Conservation (phyloP, 225 moss, liverwort and hornwort species). For the Pleurozium schreberi region DNA sequence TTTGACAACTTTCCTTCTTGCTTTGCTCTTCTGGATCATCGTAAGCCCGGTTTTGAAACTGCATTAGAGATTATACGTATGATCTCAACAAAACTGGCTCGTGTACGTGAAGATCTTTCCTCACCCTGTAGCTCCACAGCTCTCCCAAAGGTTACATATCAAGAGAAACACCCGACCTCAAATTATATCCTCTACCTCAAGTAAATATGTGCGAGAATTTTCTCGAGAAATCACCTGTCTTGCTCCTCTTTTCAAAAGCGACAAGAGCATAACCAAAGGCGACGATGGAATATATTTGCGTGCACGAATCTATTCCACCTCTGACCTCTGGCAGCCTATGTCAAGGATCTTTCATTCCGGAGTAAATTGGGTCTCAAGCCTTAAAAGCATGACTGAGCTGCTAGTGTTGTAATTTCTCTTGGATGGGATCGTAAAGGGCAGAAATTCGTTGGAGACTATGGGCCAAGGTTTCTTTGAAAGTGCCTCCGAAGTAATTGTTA, state of each 20-base stretch:
- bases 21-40: neutral
- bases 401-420: neutral
- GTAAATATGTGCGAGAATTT: neutral
- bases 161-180: neutral
- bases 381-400: neutral
- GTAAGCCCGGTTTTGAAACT: too few relatives aligned
- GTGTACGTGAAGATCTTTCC: neutral
- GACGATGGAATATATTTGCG: too few relatives aligned
- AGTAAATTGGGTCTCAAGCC: neutral
- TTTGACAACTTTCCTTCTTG: too few relatives aligned
- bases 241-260: too few relatives aligned
- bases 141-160: too few relatives aligned
- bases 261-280: neutral
- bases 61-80: neutral
- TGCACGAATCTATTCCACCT: neutral
- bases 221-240: neutral
- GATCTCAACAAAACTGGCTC: neutral
- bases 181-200: neutral
- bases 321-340: neutral
- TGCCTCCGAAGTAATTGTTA: conserved; percentile 55
- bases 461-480: conserved; percentile 9
- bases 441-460: neutral
- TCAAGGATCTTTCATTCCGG: neutral
- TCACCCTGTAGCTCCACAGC: neutral
- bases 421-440: neutral